phyloP scores from a whole-genome alignment of 345 rosid genomes.

The Balakata baccata region DNA sequence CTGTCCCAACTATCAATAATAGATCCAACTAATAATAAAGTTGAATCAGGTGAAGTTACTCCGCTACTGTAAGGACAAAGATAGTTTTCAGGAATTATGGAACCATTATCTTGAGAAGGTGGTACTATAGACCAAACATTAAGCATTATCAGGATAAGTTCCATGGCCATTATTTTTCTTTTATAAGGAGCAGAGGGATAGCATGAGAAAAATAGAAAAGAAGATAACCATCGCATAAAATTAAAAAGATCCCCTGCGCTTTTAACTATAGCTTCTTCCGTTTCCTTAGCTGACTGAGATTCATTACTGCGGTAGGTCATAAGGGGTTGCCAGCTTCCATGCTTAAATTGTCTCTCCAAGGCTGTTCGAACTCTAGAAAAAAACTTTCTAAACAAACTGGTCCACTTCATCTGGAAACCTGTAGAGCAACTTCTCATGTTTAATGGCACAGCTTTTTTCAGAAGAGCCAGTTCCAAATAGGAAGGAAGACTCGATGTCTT shows the following conservation, averaged over 20 bases:
- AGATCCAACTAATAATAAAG: conserved; percentile 77
- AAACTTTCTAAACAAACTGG: conserved; percentile 84
- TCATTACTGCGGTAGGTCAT: conserved; percentile 21
- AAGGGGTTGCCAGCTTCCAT: conserved; percentile 61
- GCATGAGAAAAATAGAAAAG: conserved; percentile 79
- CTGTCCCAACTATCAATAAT: conserved; percentile 97
- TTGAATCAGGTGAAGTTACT: conserved; percentile 67
- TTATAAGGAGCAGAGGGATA: conserved; percentile 93
- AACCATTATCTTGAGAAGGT: conserved; percentile 42
- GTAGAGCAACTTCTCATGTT: conserved; percentile 95
- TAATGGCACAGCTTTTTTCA: conserved; percentile 80
- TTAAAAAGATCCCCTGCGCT: conserved; percentile 70
- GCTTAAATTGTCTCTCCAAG: conserved; percentile 85
- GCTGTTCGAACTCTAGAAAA: conserved; percentile 86
- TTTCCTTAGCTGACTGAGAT: conserved; percentile 24
- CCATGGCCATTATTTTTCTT: conserved; percentile 96
- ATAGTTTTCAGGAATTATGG: conserved; percentile 42
- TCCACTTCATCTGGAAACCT: conserved; percentile 98
- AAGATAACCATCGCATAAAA: conserved; percentile 87
- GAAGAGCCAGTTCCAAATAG: conserved; percentile 65
- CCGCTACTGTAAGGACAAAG: conserved; percentile 63
- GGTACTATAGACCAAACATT: conserved; percentile 72
- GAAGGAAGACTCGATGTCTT: conserved; percentile 87
- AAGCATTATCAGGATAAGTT: conserved; percentile 73
- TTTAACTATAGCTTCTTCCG: conserved; percentile 33